phyloP scores from a whole-genome alignment of 257 asterid species.

The Orobanche coerulescens region DNA sequence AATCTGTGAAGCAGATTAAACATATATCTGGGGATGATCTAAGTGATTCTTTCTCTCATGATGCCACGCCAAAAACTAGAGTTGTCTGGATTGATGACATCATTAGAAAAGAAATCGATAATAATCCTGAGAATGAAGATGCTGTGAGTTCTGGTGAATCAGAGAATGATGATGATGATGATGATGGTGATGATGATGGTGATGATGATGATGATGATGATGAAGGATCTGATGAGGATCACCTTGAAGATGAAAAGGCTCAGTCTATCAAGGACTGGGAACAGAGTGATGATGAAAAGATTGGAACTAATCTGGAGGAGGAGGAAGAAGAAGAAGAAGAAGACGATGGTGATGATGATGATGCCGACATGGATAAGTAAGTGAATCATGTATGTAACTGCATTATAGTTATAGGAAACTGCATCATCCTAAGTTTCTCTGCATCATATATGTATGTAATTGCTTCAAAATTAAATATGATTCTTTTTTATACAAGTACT shows the following conservation, averaged over 20 bases:
- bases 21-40: conserved; percentile 92
- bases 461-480: too few relatives aligned
- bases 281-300: conserved; percentile 80
- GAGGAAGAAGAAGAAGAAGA: too few relatives aligned
- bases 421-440: too few relatives aligned
- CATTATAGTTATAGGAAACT: too few relatives aligned
- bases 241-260: conserved; percentile 30
- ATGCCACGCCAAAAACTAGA: conserved; percentile 35
- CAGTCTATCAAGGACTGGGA: conserved; percentile 84
- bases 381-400: too few relatives aligned
- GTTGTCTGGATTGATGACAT: conserved; percentile 57
- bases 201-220: conserved; percentile 38
- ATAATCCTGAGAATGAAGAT: conserved; percentile 34
- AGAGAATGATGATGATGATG: conserved; percentile 35
- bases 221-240: conserved; percentile 39
- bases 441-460: too few relatives aligned
- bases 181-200: conserved; percentile 32
- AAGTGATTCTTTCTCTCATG: conserved; percentile 66
- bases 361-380: too few relatives aligned
- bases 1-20: conserved; percentile 29
- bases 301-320: conserved; percentile 36
- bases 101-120: conserved; percentile 32
- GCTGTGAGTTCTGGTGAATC: conserved; percentile 39
- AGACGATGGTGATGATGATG: too few relatives aligned
- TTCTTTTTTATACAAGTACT: too few relatives aligned